Evolutionary conservation across 2,329 filamentous ascomycete genomes (phyloP).

Genomic region (Colletotrichum spaethianum): DNA sequence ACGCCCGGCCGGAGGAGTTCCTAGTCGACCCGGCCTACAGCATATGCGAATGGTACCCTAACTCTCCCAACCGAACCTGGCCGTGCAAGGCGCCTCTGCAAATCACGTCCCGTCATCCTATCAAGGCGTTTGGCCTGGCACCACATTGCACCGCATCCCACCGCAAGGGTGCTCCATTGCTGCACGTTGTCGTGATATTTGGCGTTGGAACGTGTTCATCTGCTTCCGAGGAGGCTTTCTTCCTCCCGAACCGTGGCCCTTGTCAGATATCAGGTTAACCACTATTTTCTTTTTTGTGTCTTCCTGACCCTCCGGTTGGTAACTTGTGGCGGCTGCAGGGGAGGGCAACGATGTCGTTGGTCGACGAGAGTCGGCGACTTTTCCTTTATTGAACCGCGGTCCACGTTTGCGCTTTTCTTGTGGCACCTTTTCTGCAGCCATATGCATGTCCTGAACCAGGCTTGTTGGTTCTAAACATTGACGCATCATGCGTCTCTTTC

Average conservation of each 20-base stretch:
- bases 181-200: slow-evolving; percentile 24
- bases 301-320: not conserved
- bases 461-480: slow-evolving; percentile 23
- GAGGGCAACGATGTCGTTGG: slow-evolving; percentile 6
- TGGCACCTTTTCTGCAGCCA: not conserved
- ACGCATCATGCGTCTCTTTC: slow-evolving; percentile 10
- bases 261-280: slow-evolving; percentile 31
- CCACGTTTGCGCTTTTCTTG: not conserved
- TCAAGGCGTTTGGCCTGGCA: slow-evolving; percentile 7
- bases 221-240: not conserved
- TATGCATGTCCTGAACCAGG: not conserved
- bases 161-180: slow-evolving; percentile 21
- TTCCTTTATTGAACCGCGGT: not conserved
- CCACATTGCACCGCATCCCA: slow-evolving; percentile 19
- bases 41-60: slow-evolving; percentile 20
- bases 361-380: not conserved
- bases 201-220: slow-evolving; percentile 18
- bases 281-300: not conserved
- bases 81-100: slow-evolving; percentile 15
- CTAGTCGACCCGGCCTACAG: not conserved
- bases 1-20: not conserved
- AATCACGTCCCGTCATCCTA: slow-evolving; percentile 24
- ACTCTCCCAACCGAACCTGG: slow-evolving; percentile 18
- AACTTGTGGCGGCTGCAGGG: not conserved
- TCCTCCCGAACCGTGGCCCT: not conserved